A percentile compares a stretch with the other conserved stretches of the same genome.
These are phyloP conservation scores for Candida peoriensis DNA, from an alignment of 805 yeast genomes.

Conservation along the genomic window DNA sequence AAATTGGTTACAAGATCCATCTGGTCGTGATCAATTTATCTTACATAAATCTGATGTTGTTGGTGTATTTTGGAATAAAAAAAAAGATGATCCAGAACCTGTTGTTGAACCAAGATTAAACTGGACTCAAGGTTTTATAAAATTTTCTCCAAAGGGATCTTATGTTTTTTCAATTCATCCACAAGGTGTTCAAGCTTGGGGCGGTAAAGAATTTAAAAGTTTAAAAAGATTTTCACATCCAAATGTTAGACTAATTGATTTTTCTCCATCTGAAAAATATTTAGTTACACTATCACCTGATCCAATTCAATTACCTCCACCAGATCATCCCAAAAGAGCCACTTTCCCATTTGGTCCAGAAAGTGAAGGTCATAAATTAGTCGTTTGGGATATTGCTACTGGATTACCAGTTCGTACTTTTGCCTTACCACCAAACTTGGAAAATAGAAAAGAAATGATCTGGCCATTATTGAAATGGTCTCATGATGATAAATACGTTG, in stretches of 20 bases:
- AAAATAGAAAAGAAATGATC: conserved; percentile 59
- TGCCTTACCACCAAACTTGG: conserved; percentile 76
- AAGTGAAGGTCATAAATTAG: conserved; percentile 89
- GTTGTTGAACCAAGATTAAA: conserved; percentile 74
- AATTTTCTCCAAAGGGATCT: conserved; percentile 92
- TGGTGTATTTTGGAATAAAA: conserved; percentile 83
- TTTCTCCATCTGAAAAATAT: conserved; percentile 88
- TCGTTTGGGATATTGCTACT: conserved; percentile 85
- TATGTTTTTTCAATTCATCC: conserved; percentile 84
- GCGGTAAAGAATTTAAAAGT: conserved; percentile 75
- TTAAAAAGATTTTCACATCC: conserved; percentile 80
- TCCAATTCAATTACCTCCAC: conserved; percentile 70
- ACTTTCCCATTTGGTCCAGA: conserved; percentile 79
- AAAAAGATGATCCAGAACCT: conserved; percentile 64
- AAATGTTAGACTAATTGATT: conserved; percentile 82
- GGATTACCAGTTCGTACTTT: conserved; percentile 85
- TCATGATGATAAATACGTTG: conserved; percentile 85
- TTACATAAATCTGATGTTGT: conserved; percentile 76
- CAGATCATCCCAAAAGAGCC: conserved; percentile 56
- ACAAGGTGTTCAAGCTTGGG: conserved; percentile 95
- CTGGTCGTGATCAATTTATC: conserved; percentile 86
- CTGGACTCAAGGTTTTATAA: conserved; percentile 84
- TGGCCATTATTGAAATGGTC: conserved; percentile 99
- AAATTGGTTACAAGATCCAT: conserved; percentile 86
- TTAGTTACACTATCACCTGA: conserved; percentile 86